A percentile compares a stretch with the other conserved stretches of the same genome.
phyloP scores from a whole-genome alignment of 768 basidiomycete genomes.

The Gyrodon lividus region DNA sequence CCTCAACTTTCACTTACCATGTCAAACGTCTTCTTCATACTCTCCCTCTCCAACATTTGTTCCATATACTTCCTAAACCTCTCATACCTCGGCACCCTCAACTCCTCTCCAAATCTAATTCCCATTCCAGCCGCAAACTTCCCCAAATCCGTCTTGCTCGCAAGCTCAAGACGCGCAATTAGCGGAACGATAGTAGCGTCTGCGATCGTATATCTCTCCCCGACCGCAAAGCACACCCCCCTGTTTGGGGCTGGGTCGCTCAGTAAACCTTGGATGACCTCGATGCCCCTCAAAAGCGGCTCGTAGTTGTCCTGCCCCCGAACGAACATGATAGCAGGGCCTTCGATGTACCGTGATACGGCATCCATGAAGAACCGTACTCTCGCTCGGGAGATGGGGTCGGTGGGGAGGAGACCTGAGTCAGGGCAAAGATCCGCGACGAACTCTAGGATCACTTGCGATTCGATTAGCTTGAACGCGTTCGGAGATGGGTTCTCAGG shows the following conservation, averaged over 20 bases:
- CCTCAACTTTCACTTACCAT: constrained; percentile 34
- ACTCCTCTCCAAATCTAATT: constrained; percentile 37
- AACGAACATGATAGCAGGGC: constrained; percentile 35
- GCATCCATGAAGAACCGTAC: constrained; percentile 62
- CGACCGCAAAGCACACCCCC: constrained; percentile 35
- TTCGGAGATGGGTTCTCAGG: constrained; percentile 56
- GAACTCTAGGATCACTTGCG: constrained; percentile 62
- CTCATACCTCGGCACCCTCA: constrained; percentile 44
- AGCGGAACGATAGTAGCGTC: constrained; percentile 60
- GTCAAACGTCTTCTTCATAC: constrained; percentile 53
- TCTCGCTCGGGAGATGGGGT: constrained; percentile 54
- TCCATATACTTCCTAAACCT: constrained; percentile 47
- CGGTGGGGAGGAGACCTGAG: constrained; percentile 47
- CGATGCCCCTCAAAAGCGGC: constrained; percentile 40
- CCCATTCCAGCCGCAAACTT: constrained; percentile 49
- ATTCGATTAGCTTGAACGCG: constrained; percentile 62
- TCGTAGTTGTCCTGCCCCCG: constrained; percentile 38
- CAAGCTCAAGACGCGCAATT: constrained; percentile 47
- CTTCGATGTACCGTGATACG: constrained; percentile 42
- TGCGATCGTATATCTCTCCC: constrained; percentile 40
- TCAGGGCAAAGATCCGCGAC: constrained; percentile 56
- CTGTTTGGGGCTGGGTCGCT: constrained; percentile 17
- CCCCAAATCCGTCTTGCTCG: constrained; percentile 49
- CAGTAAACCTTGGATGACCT: constrained; percentile 50
- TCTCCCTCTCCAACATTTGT: constrained; percentile 48